A percentile compares a stretch with the other conserved stretches of the same genome.
Conservation (phyloP, 495 filamentous ascomycete genomes). For the Trichocladium uniseriatum region DNA sequence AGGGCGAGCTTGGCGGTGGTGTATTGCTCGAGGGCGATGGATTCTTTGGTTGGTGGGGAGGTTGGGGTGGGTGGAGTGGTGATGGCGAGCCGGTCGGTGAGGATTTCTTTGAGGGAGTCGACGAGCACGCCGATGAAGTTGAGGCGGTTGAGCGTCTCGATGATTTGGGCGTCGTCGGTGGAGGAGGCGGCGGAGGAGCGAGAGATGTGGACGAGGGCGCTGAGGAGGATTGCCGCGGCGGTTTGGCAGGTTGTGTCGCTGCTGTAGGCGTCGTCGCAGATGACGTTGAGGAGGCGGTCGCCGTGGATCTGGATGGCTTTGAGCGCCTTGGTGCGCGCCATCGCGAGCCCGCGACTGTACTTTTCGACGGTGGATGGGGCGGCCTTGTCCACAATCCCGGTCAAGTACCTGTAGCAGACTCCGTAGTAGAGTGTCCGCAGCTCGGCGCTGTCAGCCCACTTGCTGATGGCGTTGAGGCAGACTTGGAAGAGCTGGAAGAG, state of each 20-base stretch:
- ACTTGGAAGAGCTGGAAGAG: slow-evolving; percentile 85
- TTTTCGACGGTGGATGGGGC: slow-evolving; percentile 7
- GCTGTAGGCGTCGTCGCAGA: slow-evolving; percentile 89
- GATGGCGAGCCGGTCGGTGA: slow-evolving; percentile 46
- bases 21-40: slow-evolving; percentile 39
- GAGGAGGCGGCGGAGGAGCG: slow-evolving; percentile 26
- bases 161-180: slow-evolving; percentile 49
- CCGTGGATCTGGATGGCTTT: slow-evolving; percentile 69
- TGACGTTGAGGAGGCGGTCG: slow-evolving; percentile 66
- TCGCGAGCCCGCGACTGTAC: slow-evolving; percentile 12
- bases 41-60: too few species aligned
- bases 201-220: slow-evolving; percentile 59
- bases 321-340: slow-evolving; percentile 53
- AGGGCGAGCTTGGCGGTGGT: slow-evolving; percentile 71
- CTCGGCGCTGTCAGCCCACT: slow-evolving; percentile 55
- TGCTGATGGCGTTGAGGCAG: slow-evolving; percentile 62
- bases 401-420: slow-evolving; percentile 77
- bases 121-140: slow-evolving; percentile 88
- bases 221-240: slow-evolving; percentile 65
- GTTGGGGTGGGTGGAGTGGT: background rate
- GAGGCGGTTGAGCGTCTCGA: slow-evolving; percentile 68
- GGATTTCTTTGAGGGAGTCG: slow-evolving; percentile 66
- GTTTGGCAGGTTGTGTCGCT: slow-evolving; percentile 73
- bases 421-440: slow-evolving; percentile 79
- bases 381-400: slow-evolving; percentile 53